Percentiles rank a stretch among this genome's conserved stretches.
phyloP scores from a whole-genome alignment of 2,329 filamentous ascomycete species.

The Xylariaceae sp. region DNA sequence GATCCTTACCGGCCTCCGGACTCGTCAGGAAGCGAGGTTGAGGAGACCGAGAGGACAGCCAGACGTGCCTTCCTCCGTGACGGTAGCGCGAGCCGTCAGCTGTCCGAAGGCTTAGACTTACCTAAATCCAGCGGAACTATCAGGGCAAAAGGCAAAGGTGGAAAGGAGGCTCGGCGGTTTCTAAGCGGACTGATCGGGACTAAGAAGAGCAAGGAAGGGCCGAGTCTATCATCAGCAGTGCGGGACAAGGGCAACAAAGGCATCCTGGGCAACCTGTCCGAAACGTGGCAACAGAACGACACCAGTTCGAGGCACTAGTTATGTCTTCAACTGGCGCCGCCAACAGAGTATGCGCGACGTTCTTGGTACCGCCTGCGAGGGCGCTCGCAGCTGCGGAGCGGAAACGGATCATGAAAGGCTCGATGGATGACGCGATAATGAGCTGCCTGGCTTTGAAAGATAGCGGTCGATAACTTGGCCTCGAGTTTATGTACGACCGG shows the following conservation, averaged over 20 bases:
- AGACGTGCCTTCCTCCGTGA: constrained; percentile 23
- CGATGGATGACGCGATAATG: too few relatives aligned
- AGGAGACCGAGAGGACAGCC: constrained; percentile 21
- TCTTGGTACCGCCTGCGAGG: not conserved
- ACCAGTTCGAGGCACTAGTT: constrained; percentile 31
- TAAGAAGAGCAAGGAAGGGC: constrained; percentile 25
- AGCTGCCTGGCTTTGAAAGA: too few relatives aligned
- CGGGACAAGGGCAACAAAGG: constrained; percentile 26
- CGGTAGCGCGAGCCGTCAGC: constrained; percentile 23
- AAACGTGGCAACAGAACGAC: constrained; percentile 29
- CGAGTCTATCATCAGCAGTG: constrained; percentile 14
- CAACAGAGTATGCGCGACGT: constrained; percentile 4
- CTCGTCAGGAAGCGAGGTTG: constrained; percentile 47
- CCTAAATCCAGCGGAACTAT: constrained; percentile 31
- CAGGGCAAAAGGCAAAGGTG: constrained; percentile 30
- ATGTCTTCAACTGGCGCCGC: constrained; percentile 17
- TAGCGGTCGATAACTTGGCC: too few relatives aligned
- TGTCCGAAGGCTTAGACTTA: constrained; percentile 30
- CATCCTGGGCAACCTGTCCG: constrained; percentile 27
- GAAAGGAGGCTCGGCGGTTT: constrained; percentile 37
- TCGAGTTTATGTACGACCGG: too few relatives aligned
- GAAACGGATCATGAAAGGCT: not conserved
- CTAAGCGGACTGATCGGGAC: constrained; percentile 38
- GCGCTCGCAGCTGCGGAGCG: constrained; percentile 1
- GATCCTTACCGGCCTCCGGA: constrained; percentile 38